phyloP scores from a whole-genome alignment of 257 asterid species.

The Verbascum thapsus region DNA sequence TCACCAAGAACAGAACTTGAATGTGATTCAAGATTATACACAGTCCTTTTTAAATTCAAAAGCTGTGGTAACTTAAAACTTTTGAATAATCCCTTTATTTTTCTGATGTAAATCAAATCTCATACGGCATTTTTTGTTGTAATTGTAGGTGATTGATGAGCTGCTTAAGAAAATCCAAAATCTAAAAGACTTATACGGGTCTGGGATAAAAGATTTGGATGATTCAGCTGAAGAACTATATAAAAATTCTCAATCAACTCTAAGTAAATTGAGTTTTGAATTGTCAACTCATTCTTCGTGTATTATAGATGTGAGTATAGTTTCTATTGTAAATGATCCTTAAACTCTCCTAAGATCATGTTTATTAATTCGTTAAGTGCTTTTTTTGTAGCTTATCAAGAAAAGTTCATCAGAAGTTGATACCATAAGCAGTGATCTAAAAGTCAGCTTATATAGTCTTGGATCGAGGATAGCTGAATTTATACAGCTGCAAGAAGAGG shows the following conservation, averaged over 20 bases:
- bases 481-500: slow-evolving; percentile 48
- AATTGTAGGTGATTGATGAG: slow-evolving; percentile 45
- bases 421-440: slow-evolving; percentile 39
- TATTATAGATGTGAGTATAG: slow-evolving; percentile 40
- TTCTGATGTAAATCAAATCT: slow-evolving; percentile 4
- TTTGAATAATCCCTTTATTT: neutral
- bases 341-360: neutral
- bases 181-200: slow-evolving; percentile 33
- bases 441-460: slow-evolving; percentile 37
- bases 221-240: slow-evolving; percentile 43
- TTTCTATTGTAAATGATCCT: neutral
- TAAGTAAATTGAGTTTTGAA: slow-evolving; percentile 45
- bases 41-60: slow-evolving; percentile 43
- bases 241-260: slow-evolving; percentile 40
- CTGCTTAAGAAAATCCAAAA: slow-evolving; percentile 39
- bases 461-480: slow-evolving; percentile 39
- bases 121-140: slow-evolving; percentile 3
- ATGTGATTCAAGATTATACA: slow-evolving; percentile 44
- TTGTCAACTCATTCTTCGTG: slow-evolving; percentile 44
- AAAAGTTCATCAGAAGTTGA: slow-evolving; percentile 42
- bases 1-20: slow-evolving; percentile 45
- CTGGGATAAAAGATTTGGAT: slow-evolving; percentile 40
- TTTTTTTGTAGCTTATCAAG: slow-evolving; percentile 35
- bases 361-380: slow-evolving; percentile 1
- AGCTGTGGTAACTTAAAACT: slow-evolving; percentile 36